These are phyloP conservation scores for Dinochytrium kinnereticum DNA, from an alignment of 371 early-diverging fungal genomes.

Conservation along the genomic window DNA sequence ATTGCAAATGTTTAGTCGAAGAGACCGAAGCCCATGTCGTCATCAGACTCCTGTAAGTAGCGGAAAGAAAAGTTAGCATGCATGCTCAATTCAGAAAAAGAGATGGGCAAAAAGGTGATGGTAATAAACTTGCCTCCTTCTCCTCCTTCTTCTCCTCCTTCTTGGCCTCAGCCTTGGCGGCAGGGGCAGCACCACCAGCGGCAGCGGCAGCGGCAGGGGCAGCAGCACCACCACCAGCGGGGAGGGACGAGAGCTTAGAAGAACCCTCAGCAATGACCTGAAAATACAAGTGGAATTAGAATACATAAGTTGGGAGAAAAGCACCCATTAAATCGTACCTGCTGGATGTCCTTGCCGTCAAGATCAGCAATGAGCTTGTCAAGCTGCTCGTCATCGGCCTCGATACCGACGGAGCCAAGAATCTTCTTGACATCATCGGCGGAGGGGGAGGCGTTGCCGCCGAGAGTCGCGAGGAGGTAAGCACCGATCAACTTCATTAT, in stretches of 20 bases:
- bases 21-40: slow-evolving; percentile 51
- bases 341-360: slow-evolving; percentile 86
- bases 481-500: slow-evolving; percentile 96
- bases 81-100: neutral
- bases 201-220: slow-evolving; percentile 58
- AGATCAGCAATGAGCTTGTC: slow-evolving; percentile 79
- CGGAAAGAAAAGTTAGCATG: neutral
- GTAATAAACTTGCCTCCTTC: slow-evolving; percentile 51
- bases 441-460: slow-evolving; percentile 86
- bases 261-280: slow-evolving; percentile 83
- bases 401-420: slow-evolving; percentile 91
- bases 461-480: slow-evolving; percentile 92
- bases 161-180: slow-evolving; percentile 39
- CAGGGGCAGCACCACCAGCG: slow-evolving; percentile 34
- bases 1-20: slow-evolving; percentile 44
- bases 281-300: no score
- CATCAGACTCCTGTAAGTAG: slow-evolving; percentile 13
- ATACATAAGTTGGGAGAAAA: no score
- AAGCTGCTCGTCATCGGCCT: slow-evolving; percentile 82
- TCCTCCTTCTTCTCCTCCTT: slow-evolving; percentile 43
- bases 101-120: slow-evolving; percentile 21
- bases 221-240: slow-evolving; percentile 73
- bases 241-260: slow-evolving; percentile 92
- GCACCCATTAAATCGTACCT: slow-evolving; percentile 48
- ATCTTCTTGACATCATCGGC: slow-evolving; percentile 82